Conservation (phyloP, 257 asterid genomes). For the Ligustrum vulgare region DNA sequence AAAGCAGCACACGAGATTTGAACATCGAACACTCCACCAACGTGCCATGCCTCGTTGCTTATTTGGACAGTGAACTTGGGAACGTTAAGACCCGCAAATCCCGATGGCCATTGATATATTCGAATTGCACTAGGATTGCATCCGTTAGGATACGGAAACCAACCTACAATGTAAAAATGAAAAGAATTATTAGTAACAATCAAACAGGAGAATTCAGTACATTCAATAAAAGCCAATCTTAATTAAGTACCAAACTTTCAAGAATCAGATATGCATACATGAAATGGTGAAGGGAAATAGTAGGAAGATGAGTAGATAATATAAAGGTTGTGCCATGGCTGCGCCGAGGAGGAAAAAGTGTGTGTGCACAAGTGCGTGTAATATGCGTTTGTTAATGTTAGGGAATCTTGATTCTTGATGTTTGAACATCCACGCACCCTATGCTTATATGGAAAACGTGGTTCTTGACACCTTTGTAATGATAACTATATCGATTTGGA, state of each 20-base stretch:
- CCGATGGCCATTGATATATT: constrained; percentile 61
- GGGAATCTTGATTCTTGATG: not conserved
- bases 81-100: constrained; percentile 47
- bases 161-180: constrained; percentile 26
- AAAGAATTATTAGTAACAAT: not conserved
- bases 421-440: not conserved
- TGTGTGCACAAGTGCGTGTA: not conserved
- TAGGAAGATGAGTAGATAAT: constrained; percentile 26
- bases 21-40: constrained; percentile 49
- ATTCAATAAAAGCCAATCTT: not conserved
- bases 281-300: constrained; percentile 34
- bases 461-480: constrained; percentile 27
- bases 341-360: not conserved
- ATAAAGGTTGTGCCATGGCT: constrained; percentile 34
- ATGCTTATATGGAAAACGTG: constrained; percentile 22
- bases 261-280: constrained; percentile 27
- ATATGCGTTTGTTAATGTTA: not conserved
- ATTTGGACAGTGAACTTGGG: constrained; percentile 67
- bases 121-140: constrained; percentile 34
- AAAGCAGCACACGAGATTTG: constrained; percentile 48
- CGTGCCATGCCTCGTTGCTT: constrained; percentile 43
- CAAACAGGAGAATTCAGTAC: not conserved
- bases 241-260: not conserved
- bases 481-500: not conserved
- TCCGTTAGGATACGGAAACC: constrained; percentile 19